Evolutionary conservation across 371 early-diverging fungal genomes (phyloP).

Genomic region (Mucor racemosus): DNA sequence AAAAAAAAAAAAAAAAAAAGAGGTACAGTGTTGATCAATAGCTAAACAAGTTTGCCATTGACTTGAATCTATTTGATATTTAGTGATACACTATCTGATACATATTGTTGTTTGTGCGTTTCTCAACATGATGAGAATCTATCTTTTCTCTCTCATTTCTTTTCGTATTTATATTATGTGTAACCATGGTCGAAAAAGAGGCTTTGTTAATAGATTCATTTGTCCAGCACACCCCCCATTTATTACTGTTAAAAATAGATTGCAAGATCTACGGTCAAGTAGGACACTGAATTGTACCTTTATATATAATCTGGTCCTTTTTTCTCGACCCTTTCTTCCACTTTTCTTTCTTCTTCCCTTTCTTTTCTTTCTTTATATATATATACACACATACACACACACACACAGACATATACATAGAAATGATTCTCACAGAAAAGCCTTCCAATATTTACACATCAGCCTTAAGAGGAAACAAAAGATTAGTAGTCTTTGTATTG

Average conservation of each 20-base stretch:
- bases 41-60: too few species aligned
- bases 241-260: slow-evolving; percentile 11
- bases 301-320: not conserved
- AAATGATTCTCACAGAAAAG: slow-evolving; percentile 36
- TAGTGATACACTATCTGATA: too few species aligned
- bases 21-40: too few species aligned
- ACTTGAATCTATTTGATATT: too few species aligned
- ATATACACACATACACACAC: too few species aligned
- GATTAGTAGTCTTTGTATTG: slow-evolving; percentile 32
- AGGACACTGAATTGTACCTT: not conserved
- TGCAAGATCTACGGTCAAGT: slow-evolving; percentile 10
- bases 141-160: too few species aligned
- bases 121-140: too few species aligned
- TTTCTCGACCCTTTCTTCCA: too few species aligned
- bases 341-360: not conserved
- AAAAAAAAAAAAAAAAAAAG: too few species aligned
- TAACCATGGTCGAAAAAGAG: not conserved
- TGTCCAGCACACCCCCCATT: not conserved
- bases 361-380: not conserved
- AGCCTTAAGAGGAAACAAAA: slow-evolving; percentile 41
- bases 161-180: not conserved
- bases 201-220: not conserved
- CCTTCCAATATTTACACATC: slow-evolving; percentile 28
- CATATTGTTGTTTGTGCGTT: too few species aligned
- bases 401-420: too few species aligned